phyloP scores from a whole-genome alignment of 2,329 filamentous ascomycete species.

The Lachnellula occidentalis region DNA sequence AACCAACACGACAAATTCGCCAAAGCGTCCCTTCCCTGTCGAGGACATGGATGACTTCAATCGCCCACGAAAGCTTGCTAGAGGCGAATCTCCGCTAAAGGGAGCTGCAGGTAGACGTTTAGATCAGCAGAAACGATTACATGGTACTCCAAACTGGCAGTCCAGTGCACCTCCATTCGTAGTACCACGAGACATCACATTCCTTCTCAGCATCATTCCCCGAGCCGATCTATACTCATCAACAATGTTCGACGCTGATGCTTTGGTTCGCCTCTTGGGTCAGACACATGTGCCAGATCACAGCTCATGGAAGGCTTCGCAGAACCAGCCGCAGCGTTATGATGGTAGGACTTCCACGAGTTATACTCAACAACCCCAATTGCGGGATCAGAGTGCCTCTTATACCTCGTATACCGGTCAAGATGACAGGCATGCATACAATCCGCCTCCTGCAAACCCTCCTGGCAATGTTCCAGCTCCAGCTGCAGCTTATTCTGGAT shows the following conservation, averaged over 20 bases:
- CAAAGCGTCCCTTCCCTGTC: constrained; percentile 36
- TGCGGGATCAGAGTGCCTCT: constrained; percentile 1
- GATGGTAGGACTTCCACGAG: constrained; percentile 22
- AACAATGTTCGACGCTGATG: constrained; percentile 62
- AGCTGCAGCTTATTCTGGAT: background rate
- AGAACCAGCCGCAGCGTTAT: constrained; percentile 28
- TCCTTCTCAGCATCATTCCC: constrained; percentile 59
- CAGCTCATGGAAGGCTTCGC: constrained; percentile 45
- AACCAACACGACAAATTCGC: constrained; percentile 33
- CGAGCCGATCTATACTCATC: constrained; percentile 62
- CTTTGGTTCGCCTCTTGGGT: constrained; percentile 68
- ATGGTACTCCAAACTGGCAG: constrained; percentile 33
- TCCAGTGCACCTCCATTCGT: constrained; percentile 48
- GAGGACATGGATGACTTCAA: constrained; percentile 68
- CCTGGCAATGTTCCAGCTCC: constrained; percentile 7
- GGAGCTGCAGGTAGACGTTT: constrained; percentile 80
- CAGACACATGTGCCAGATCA: constrained; percentile 61
- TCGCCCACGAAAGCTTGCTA: constrained; percentile 77
- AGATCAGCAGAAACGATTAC: constrained; percentile 59
- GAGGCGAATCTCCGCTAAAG: constrained; percentile 90
- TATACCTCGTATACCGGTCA: constrained; percentile 4
- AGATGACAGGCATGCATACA: constrained; percentile 6
- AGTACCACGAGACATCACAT: constrained; percentile 62
- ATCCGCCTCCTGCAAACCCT: background rate
- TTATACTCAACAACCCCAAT: constrained; percentile 11